Evolutionary conservation across 768 basidiomycete genomes (phyloP), one percentile per base, ranked within the genome.

Genomic region (Phaeotremella skinneri): DNA sequence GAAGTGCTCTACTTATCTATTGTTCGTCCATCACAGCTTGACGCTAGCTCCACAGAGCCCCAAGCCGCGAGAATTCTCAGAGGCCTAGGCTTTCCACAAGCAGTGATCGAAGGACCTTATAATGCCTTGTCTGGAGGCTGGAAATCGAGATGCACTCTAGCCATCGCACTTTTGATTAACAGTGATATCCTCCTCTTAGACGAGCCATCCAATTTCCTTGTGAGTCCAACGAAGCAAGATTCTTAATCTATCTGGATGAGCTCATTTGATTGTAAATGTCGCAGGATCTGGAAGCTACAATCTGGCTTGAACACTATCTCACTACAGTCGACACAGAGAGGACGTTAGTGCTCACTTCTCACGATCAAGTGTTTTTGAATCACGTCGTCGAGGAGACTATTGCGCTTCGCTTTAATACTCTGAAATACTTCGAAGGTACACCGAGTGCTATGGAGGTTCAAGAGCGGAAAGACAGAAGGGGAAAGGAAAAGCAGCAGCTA

Each of bases 341-440:
- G 20, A 85, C 85, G 0, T 73, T 87, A n/a, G 80, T 87, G 25
- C 73, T 87, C 52, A 82, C 85, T 25, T 83, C 86, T 0, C 87
- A 87, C 64, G 87, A 87, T 70, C 82, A 83, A 42, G 81, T 80
- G 21, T 87, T 88, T 65, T 76, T 84, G 26, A 81, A 85, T 61
- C 75, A 79, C 5, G 81, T 87, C 29, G 82, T 82, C 2, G 82
- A 86, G 14, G 84, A 86, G 66, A 82, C 83, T 0, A 81, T 87
- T 30, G 79, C 83, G n/a, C 79, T 88, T 37, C 81, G 84, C 3
- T 77, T 84, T 48, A 78, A 80, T 56, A 79, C 72, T 9, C 77
- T 88, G 2, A 74, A 75, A 17, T 83, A 85, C 51, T 85, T 83
- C 70, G 79, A 82, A 43, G 86, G 86, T 6, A 74, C 67, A 7